These are phyloP conservation scores for Phytophthora vignae DNA, from an alignment of 352 stramenopile genomes.

Conservation along the genomic window DNA sequence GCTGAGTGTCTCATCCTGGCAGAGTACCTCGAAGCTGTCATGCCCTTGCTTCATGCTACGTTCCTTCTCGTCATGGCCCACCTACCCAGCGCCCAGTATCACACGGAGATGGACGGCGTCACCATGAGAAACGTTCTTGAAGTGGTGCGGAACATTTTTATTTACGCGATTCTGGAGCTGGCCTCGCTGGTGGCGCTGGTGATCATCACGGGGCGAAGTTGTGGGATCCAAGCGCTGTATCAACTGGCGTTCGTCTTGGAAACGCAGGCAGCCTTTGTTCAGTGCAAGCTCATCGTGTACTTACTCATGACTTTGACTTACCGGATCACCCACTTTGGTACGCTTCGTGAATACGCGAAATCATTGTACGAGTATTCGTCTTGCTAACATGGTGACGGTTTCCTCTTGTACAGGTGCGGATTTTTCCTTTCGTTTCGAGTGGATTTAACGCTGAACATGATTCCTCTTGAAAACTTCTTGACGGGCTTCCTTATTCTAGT, in stretches of 20 bases:
- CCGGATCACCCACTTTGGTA: conserved; percentile 15
- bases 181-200: conserved; percentile 14
- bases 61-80: conserved; percentile 16
- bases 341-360: background rate
- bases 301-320: conserved; percentile 7
- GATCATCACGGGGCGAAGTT: conserved; percentile 6
- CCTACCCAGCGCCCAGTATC: conserved; percentile 33
- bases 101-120: conserved; percentile 12
- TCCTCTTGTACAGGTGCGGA: too few species aligned
- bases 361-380: too few species aligned
- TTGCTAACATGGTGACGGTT: too few species aligned
- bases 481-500: too few species aligned
- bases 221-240: conserved; percentile 20
- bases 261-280: background rate
- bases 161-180: conserved; percentile 25
- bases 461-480: too few species aligned
- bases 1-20: conserved; percentile 35
- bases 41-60: conserved; percentile 27
- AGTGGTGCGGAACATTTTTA: conserved; percentile 8
- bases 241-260: conserved; percentile 36
- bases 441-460: too few species aligned
- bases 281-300: conserved; percentile 17
- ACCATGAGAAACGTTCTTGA: background rate
- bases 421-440: too few species aligned
- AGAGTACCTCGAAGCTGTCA: conserved; percentile 39